phyloP scores from a whole-genome alignment of 139 green algal species.

The Auxenochlorella pyrenoidosa region DNA sequence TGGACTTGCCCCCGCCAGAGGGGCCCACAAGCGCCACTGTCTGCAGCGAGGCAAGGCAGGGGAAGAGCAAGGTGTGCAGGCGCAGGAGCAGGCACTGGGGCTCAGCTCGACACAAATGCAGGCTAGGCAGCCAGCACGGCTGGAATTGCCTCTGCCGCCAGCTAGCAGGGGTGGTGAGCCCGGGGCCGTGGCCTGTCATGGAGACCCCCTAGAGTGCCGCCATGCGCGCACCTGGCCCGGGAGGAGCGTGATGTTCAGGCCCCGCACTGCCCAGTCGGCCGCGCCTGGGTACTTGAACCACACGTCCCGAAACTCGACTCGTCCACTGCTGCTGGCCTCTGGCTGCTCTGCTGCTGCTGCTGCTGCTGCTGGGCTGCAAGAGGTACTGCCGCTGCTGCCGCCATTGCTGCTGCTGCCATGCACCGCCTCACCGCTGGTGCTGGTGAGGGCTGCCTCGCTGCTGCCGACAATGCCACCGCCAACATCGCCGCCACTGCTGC shows the following conservation, averaged over 20 bases:
- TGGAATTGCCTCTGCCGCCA: too few relatives aligned
- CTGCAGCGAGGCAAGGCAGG: background rate
- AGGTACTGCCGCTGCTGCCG: background rate
- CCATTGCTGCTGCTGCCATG: background rate
- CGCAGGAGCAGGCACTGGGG: too few relatives aligned
- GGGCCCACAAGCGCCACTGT: slow-evolving; percentile 85
- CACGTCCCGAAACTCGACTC: slow-evolving; percentile 74
- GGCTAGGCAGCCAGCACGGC: too few relatives aligned
- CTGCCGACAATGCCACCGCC: background rate
- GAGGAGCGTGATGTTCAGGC: slow-evolving; percentile 70
- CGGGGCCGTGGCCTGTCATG: too few relatives aligned
- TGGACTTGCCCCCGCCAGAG: slow-evolving; percentile 85
- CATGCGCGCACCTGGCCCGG: slow-evolving; percentile 46
- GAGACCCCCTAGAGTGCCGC: too few relatives aligned
- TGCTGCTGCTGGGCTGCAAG: background rate
- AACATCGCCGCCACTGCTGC: background rate
- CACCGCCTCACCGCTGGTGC: background rate
- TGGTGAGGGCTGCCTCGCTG: background rate
- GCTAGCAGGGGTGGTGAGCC: too few relatives aligned
- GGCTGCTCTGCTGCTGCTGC: background rate
- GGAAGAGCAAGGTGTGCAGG: too few relatives aligned
- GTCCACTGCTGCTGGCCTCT: background rate
- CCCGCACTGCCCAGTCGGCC: slow-evolving; percentile 59
- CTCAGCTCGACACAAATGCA: too few relatives aligned
- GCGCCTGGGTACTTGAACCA: slow-evolving; percentile 78